These are phyloP conservation scores for Purpureocillium takamizusanense DNA, from an alignment of 2,329 filamentous ascomycete species.

Conservation along the genomic window DNA sequence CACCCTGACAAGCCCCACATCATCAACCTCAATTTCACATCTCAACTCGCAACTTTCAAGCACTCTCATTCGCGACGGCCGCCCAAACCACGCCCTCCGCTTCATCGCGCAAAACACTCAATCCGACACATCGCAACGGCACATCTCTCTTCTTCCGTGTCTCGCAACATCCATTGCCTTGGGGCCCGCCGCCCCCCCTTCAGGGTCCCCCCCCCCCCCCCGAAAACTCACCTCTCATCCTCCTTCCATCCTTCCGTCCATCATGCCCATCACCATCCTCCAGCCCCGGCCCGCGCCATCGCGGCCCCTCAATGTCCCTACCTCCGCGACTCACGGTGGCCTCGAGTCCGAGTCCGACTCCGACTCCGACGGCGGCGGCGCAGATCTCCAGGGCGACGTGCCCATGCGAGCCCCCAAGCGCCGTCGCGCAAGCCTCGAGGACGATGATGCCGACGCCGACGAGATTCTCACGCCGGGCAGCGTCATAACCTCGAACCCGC, in stretches of 20 bases:
- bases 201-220: too few relatives aligned
- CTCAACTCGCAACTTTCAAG: not conserved
- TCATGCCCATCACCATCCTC: conserved; percentile 41
- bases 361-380: conserved; percentile 37
- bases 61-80: not conserved
- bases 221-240: too few relatives aligned
- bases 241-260: too few relatives aligned
- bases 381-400: conserved; percentile 33
- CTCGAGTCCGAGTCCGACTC: conserved; percentile 23
- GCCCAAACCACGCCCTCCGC: too few relatives aligned
- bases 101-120: too few relatives aligned
- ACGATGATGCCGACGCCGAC: conserved; percentile 19
- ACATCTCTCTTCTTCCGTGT: too few relatives aligned
- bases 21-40: conserved; percentile 13
- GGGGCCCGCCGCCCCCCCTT: too few relatives aligned
- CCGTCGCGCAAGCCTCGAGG: conserved; percentile 17
- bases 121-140: too few relatives aligned
- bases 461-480: conserved; percentile 82
- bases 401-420: conserved; percentile 35
- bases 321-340: too few relatives aligned
- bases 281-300: conserved; percentile 26
- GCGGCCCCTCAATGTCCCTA: conserved; percentile 3
- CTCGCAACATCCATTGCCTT: too few relatives aligned
- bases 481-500: conserved; percentile 78
- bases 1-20: conserved; percentile 16